A percentile compares a stretch with the other conserved stretches of the same genome.
phyloP scores from a whole-genome alignment of 2,329 filamentous ascomycete species.

The Aspergillus flavus region DNA sequence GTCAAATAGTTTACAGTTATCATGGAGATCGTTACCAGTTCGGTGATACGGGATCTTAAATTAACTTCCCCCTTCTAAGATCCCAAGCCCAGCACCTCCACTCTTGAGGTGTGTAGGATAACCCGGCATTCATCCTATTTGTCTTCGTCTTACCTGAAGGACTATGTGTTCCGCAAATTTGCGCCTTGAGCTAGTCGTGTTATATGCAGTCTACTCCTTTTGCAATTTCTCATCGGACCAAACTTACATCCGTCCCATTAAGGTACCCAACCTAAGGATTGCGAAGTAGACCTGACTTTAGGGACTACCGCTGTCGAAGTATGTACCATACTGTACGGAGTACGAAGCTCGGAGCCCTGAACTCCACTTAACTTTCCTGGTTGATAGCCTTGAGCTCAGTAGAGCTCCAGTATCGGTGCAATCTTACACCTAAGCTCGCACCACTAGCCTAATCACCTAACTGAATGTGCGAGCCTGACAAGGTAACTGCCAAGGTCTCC shows the following conservation, averaged over 20 bases:
- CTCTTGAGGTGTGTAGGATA: not conserved
- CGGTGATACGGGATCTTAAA: constrained; percentile 11
- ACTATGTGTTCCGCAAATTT: constrained; percentile 9
- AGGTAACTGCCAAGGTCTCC: not conserved
- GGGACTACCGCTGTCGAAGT: not conserved
- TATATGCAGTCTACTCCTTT: constrained; percentile 7
- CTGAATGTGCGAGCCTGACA: not conserved
- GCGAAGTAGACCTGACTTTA: not conserved
- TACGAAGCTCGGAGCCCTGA: not conserved
- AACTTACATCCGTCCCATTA: not conserved
- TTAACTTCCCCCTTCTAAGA: constrained; percentile 11
- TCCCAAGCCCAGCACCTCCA: constrained; percentile 14
- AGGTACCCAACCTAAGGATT: not conserved
- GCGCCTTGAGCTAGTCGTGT: not conserved
- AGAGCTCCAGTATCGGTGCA: not conserved
- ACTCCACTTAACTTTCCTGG: not conserved
- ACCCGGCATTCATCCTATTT: constrained; percentile 1
- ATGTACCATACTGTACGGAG: not conserved
- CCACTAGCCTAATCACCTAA: not conserved
- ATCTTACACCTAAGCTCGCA: not conserved
- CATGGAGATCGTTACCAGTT: constrained; percentile 14
- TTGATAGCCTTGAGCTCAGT: not conserved
- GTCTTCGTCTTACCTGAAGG: constrained; percentile 2
- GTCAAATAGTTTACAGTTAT: constrained; percentile 12
- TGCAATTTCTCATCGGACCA: not conserved